phyloP scores from a whole-genome alignment of 768 basidiomycete genomes.

The Xerocomellus intermedius region DNA sequence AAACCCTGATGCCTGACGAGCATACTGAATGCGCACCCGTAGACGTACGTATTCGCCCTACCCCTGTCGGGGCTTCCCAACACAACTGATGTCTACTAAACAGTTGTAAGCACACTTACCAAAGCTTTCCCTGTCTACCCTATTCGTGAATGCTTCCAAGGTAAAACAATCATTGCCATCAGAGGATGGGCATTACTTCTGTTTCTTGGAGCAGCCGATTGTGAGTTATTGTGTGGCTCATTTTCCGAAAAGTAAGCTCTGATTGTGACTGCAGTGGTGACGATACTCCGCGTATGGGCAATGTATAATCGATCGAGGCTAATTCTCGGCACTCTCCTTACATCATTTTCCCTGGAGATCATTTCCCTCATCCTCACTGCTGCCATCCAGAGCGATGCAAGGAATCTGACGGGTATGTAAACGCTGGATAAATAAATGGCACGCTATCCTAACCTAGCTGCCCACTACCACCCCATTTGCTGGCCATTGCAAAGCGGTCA shows the following conservation, averaged over 20 bases:
- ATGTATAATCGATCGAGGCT: slow-evolving; percentile 1
- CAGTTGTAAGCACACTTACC: neutral
- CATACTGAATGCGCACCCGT: neutral
- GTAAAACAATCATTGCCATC: neutral
- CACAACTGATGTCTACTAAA: neutral
- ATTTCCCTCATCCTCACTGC: neutral
- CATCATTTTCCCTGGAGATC: neutral
- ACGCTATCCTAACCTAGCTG: neutral
- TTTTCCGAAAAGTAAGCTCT: neutral
- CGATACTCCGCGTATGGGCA: neutral
- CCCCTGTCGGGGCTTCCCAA: neutral
- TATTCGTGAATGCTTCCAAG: neutral
- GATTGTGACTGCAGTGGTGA: neutral
- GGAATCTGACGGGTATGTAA: neutral
- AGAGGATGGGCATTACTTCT: neutral
- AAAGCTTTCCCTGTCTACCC: neutral
- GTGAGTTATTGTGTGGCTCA: neutral
- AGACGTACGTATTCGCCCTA: neutral
- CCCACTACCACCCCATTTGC: neutral
- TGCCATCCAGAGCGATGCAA: neutral
- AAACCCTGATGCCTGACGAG: neutral
- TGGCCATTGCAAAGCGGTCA: neutral
- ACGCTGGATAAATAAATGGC: no score
- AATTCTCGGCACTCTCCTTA: neutral
- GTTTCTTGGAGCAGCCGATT: neutral